Percentiles rank a stretch among this genome's conserved stretches.
Conservation (phyloP, 2,329 filamentous ascomycete species). For the Chaetomium globosum region DNA sequence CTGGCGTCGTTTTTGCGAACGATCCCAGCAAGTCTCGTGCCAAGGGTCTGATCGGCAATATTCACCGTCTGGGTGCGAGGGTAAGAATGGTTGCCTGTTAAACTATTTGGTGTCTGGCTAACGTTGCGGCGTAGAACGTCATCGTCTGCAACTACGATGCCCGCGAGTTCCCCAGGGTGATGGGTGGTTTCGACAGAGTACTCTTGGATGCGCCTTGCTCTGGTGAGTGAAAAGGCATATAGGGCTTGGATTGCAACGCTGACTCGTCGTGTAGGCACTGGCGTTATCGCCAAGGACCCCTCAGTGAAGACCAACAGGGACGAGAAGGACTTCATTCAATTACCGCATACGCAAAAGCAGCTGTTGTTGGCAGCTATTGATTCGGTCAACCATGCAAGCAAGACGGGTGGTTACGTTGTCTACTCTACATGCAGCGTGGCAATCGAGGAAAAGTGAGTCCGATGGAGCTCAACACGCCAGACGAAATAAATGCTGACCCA, state of each 20-base stretch:
- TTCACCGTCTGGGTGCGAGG: conserved; percentile 88
- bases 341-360: conserved; percentile 95
- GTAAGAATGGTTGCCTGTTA: conserved; percentile 5
- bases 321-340: conserved; percentile 87
- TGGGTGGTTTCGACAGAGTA: conserved; percentile 94
- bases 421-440: conserved; percentile 97
- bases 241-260: background rate
- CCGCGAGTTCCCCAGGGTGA: conserved; percentile 87
- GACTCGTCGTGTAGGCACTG: conserved; percentile 60
- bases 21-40: conserved; percentile 91
- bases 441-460: conserved; percentile 70
- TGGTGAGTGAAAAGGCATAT: conserved; percentile 41
- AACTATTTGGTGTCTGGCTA: background rate
- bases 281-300: conserved; percentile 95
- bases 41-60: conserved; percentile 97
- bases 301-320: conserved; percentile 99
- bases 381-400: conserved; percentile 86
- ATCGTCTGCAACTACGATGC: conserved; percentile 96
- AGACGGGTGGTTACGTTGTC: conserved; percentile 91
- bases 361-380: conserved; percentile 91
- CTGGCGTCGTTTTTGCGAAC: conserved; percentile 92
- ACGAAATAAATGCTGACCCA: conserved; percentile 13
- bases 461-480: background rate
- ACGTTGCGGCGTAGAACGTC: conserved; percentile 60
- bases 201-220: conserved; percentile 94